Evolutionary conservation across 2,329 filamentous ascomycete species (phyloP), one percentile per base, ranked within the genome.

Genomic region (Sporothrix euskadiensis): DNA sequence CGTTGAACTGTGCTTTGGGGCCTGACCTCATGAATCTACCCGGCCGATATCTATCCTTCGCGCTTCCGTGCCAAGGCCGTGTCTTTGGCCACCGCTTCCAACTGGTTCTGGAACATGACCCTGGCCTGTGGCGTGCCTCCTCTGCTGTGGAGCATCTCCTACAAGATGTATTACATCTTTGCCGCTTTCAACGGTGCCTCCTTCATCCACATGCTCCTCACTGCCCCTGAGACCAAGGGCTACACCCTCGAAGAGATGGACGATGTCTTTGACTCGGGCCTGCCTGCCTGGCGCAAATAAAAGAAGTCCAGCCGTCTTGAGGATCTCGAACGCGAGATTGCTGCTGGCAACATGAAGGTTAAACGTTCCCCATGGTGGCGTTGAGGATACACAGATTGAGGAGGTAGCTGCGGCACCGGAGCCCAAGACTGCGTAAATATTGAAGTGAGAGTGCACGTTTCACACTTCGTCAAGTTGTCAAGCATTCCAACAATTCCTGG

Each of bases 241-340:
- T 92, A 89, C 81, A 91, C 91, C 0, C 87, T 94, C 0, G 92
- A 94, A 79, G 91, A 94, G 79, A 90, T 94, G 80, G 91, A 92
- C 76, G 88, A 88, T 16, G 90, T 94, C 76, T 94, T 94, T 79
- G 85, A 88, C 76, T 85, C 85, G 8, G 87, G 87, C 0, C 79
- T 84, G 1, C 87, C 86, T 1, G 87, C 89, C 3, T 91, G 90
- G 89, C 87, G 85, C 80, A 83, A 81, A 6, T 79, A 78, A 47
- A 79, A 80, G 70, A 84, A 82, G 77, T 78, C 76, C 5, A 85
- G 83, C 54, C 80, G 85, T 32, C 81, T 88, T 41, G 85, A 88
- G 59, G 78, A 81, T 56, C 75, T 88, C 6, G 79, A 84, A 77
- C 81, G 79, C 63, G 83, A 87, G 73, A 88, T 88, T 72, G 85